Evolutionary conservation across 2,329 filamentous ascomycete genomes (phyloP).

Genomic region (Sclerotinia nivalis): DNA sequence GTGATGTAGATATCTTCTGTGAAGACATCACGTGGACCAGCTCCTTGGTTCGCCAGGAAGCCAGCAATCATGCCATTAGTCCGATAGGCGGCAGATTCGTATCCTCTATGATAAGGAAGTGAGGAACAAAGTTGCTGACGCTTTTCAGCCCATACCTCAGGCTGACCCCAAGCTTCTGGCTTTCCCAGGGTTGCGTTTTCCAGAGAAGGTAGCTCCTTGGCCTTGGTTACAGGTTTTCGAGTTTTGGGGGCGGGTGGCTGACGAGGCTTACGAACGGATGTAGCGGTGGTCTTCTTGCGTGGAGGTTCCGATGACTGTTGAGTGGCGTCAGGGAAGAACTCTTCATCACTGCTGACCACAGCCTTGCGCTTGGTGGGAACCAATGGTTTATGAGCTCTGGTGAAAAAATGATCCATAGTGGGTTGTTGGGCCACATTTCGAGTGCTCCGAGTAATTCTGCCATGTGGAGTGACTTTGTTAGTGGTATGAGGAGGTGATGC

Average conservation of each 20-base stretch:
- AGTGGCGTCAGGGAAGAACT: not conserved
- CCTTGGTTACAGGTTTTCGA: not conserved
- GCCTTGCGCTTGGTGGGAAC: conserved; percentile 7
- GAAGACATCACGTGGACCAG: conserved; percentile 57
- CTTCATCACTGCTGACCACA: not conserved
- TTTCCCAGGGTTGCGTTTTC: conserved; percentile 26
- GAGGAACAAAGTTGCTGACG: conserved; percentile 65
- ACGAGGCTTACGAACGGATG: not conserved
- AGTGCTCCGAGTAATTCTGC: not conserved
- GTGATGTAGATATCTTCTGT: conserved; percentile 63
- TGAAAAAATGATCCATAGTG: conserved; percentile 1
- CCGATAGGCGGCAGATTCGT: conserved; percentile 60
- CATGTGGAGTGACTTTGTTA: too few relatives aligned
- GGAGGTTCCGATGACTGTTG: not conserved
- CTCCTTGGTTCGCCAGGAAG: conserved; percentile 59
- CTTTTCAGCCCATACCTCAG: conserved; percentile 57
- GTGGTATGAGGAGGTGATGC: not conserved
- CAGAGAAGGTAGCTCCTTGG: not conserved
- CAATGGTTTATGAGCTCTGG: not conserved
- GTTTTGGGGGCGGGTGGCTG: not conserved
- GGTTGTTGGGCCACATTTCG: not conserved
- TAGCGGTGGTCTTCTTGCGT: not conserved
- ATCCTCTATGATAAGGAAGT: conserved; percentile 60
- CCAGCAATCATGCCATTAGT: conserved; percentile 52
- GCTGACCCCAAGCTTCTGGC: conserved; percentile 39